phyloP scores from a whole-genome alignment of 2,329 filamentous ascomycete genomes.

The Ceratocystis destructans region DNA sequence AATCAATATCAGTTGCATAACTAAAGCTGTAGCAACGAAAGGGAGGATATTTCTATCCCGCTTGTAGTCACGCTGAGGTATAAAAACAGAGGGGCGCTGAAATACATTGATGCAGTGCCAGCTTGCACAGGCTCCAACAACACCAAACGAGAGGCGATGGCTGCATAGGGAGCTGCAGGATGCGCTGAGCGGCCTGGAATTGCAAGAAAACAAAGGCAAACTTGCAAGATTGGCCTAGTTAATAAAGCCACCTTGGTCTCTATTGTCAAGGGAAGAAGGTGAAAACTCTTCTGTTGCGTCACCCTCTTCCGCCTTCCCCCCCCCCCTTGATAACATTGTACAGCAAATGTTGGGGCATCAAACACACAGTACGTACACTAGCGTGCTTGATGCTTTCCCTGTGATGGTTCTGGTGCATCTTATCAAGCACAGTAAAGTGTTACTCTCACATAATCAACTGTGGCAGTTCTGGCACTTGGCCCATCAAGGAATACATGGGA shows the following conservation, averaged over 20 bases:
- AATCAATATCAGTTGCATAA: not conserved
- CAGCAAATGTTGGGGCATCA: too few relatives aligned
- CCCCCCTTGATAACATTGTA: too few relatives aligned
- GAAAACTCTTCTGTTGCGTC: conserved; percentile 4
- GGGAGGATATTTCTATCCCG: not conserved
- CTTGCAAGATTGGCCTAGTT: not conserved
- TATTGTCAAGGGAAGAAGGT: not conserved
- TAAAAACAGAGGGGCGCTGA: not conserved
- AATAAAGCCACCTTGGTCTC: conserved; percentile 1
- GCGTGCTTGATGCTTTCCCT: too few relatives aligned
- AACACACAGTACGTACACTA: too few relatives aligned
- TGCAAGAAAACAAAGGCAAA: not conserved
- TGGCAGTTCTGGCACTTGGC: too few relatives aligned
- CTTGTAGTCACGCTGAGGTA: not conserved
- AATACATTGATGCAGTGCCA: conserved; percentile 1
- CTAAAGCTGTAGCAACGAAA: not conserved
- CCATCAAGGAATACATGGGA: too few relatives aligned
- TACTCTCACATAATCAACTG: too few relatives aligned
- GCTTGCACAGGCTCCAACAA: not conserved
- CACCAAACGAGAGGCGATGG: not conserved
- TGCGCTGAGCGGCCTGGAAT: not conserved
- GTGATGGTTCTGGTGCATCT: too few relatives aligned
- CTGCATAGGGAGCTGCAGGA: conserved; percentile 6
- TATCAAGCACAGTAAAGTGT: too few relatives aligned
- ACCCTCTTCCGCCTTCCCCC: not conserved